phyloP scores from a whole-genome alignment of 2,329 filamentous ascomycete genomes.

The Mariannaea sp. region DNA sequence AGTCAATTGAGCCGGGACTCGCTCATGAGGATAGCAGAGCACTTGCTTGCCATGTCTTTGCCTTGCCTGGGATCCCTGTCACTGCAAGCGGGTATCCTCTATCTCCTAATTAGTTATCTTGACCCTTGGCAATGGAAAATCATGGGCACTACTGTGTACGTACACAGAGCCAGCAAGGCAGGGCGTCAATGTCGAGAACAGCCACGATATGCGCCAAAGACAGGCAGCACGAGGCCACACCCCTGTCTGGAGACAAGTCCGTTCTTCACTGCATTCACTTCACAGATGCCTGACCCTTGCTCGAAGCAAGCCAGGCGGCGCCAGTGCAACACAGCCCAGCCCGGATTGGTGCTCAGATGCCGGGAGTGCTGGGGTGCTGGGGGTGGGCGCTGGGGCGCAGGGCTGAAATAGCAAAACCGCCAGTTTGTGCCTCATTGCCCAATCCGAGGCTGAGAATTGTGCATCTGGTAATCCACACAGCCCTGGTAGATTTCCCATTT shows the following conservation, averaged over 20 bases:
- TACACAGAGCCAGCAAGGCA: neutral
- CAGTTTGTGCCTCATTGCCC: neutral
- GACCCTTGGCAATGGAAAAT: neutral
- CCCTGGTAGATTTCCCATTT: neutral
- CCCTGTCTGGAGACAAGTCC: too few relatives aligned
- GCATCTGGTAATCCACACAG: neutral
- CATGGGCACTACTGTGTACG: neutral
- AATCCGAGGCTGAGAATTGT: neutral
- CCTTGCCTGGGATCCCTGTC: neutral
- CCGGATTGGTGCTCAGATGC: neutral
- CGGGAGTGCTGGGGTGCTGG: neutral
- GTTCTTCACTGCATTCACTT: neutral
- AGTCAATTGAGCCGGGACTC: neutral
- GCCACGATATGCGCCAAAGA: neutral
- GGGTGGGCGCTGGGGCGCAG: too few relatives aligned
- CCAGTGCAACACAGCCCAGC: neutral
- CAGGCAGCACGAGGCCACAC: neutral
- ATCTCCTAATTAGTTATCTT: neutral
- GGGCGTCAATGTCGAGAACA: neutral
- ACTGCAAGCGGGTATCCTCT: neutral
- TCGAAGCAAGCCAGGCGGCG: neutral
- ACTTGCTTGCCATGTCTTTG: too few relatives aligned
- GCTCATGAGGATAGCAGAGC: neutral
- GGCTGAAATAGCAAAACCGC: conserved; percentile 20
- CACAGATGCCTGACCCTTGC: neutral